Evolutionary conservation across 2,329 filamentous ascomycete genomes (phyloP), one percentile per base, ranked within the genome.

Genomic region (Kalmusia sp.): DNA sequence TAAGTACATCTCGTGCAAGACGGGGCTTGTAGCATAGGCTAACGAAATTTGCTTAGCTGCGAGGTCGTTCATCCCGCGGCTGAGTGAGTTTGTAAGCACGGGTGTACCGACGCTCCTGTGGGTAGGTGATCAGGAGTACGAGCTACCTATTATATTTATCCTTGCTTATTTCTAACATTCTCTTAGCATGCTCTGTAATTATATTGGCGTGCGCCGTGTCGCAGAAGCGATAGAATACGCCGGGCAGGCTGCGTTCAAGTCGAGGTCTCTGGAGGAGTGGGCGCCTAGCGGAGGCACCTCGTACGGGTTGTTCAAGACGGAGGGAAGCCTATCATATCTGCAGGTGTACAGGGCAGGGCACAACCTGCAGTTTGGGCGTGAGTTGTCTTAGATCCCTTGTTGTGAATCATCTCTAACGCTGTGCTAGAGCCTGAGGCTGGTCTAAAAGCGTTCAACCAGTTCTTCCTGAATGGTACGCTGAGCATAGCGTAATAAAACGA

Each of bases 51-150:
- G n/a, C 19, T 12, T 12, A 40, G 37, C 37, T 2, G 43, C 28
- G 28, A 28, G 43, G 15, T 46, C 41, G 27, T 21, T 24, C 7
- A 46, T 46, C 17, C 28, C 41, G 15, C 41, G n/a, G 6, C 41
- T 46, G 2, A 31, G 24, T 7, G 28, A 46, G 19, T 33, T 33
- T 14, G 43, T 38, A 11, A n/a, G 38, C 28, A 28, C 33, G 15
- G 31, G 19, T 35, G 17, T 46, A 6, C 43, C 30, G 12, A 46
- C 43, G 2, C 19, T 46, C 14, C 27, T 46, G 8, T 35, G 28
- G 28, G 43, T 33, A 24, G 43, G 43, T 33, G 43, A 46, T 31
- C 43, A 35, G n/a, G 43, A 35, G 30, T 35, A 35, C 8, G 43
- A 34, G 4, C 24, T 22, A n/a, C 28, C 22, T n/a, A 35, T n/a